Percentiles rank a stretch among this genome's conserved stretches.
Conservation (phyloP, 768 basidiomycete genomes). For the Tremella fuciformis region DNA sequence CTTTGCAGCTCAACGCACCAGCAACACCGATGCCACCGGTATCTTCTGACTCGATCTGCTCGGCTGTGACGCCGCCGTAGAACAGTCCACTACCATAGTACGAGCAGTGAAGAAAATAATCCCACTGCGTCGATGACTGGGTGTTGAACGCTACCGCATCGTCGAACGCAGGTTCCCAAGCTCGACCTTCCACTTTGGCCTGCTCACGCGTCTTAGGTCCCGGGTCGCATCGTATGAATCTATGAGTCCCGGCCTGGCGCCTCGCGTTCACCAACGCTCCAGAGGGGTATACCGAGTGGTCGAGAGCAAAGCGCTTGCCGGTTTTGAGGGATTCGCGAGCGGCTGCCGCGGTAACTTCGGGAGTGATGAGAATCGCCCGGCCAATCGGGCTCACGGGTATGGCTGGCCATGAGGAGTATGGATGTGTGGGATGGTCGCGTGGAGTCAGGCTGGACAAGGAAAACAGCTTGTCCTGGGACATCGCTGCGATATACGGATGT, state of each 20-base stretch:
- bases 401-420: conserved; percentile 19
- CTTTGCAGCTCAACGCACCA: conserved; percentile 5
- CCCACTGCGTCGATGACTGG: conserved; percentile 15
- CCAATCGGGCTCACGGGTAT: conserved; percentile 13
- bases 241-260: neutral
- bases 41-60: conserved; percentile 11
- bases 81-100: conserved; percentile 12
- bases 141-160: conserved; percentile 15
- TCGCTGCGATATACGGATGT: too few species aligned
- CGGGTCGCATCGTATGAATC: conserved; percentile 1
- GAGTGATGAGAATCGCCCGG: conserved; percentile 12
- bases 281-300: conserved; percentile 15
- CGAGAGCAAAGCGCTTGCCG: conserved; percentile 17
- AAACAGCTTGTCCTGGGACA: neutral
- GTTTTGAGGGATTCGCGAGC: conserved; percentile 4
- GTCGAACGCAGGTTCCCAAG: conserved; percentile 13
- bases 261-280: conserved; percentile 2
- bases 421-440: conserved; percentile 8
- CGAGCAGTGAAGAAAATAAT: conserved; percentile 17
- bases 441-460: conserved; percentile 3
- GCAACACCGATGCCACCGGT: conserved; percentile 19
- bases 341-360: conserved; percentile 9
- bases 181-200: conserved; percentile 3
- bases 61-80: conserved; percentile 15
- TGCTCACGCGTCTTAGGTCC: conserved; percentile 1